Base-by-base conservation (phyloP, 1,284 basidiomycete species). In the Trichosporon sp. region DNA sequence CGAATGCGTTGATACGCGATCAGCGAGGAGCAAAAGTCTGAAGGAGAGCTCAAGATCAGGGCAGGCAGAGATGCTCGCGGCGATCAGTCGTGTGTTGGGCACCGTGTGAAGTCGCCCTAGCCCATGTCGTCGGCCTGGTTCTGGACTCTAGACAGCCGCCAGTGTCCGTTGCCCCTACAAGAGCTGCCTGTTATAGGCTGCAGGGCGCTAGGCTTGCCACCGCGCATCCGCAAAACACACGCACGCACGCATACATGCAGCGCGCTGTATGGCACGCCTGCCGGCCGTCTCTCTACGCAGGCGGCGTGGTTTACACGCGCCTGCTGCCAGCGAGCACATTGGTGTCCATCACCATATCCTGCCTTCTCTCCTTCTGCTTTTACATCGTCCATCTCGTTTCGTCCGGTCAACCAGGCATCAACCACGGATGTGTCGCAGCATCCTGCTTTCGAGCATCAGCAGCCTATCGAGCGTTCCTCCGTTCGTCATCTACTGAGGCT, bases 371-470 rank as follows among this genome's bases (percentile, higher is more conserved):
- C 25, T 54, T 8, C 49, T 31, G 25, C 13, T n/a, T n/a, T 54
- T 14, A 29, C 49, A 29, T 11, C 25, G 49, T 54, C 27, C 25
- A 29, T 29, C 49, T 29, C 49, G 49, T 54, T 7, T 31, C 49
- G 27, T 54, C 16, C 49, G 29, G 49, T 54, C 49, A 54, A 54
- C 49, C 25, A 19, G 49, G 49, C 10, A 27, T 14, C 49, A 29
- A 54, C 25, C 49, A 29, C 49, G 49, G 49, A 54, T 54, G 49
- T 27, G 49, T 54, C 49, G 25, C 49, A 54, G 27, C 49, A 54
- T 54, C 49, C 27, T 29, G 27, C 49, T 16, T 21, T 29, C 49
- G 49, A 29, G 49, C 27, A 54, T 10, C 49, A 54, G 49, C 49
- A 54, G 49, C 49, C n/a, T 52, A n/a, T 29, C 49, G 49, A 31